Base-by-base conservation (phyloP, 192 early-diverging fungal genomes). In the Borealophlyctis nickersoniae region DNA sequence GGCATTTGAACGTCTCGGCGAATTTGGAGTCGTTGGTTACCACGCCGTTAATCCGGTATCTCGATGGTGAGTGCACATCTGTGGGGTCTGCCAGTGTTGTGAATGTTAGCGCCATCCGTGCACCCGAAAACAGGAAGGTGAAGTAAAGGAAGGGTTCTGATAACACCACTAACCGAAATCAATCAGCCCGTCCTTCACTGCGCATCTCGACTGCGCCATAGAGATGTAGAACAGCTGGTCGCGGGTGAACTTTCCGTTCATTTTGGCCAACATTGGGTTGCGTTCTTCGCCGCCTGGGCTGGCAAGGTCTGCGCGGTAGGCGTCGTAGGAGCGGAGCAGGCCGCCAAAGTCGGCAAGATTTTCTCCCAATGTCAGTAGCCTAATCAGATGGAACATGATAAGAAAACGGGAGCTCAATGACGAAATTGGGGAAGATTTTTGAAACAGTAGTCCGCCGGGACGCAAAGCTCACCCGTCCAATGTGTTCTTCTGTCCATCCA, bases 271-370 rank as follows among this genome's bases (percentile, higher is more conserved):
- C 36, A 63, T 48, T 1, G 52, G 34, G 58, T 80, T 69, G 14
- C 39, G 60, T 16, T 62, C 39, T 22, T 53, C 69, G 23, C 62
- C 71, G 13, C 52, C 69, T 3, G 48, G 32, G 13, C 19, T 27
- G 4, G 19, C 35, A 36, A 59, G 31, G 24, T 71, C 59, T 1
- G 22, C 28, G 4, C 56, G 22, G 70, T 74, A 81, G 2, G 80
- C 80, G 33, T 76, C 72, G 26, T 59, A 67, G 3, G 78, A 74
- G 7, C 54, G 55, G 34, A 64, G 55, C 22, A 87, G 53, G 4
- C 88, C 88, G 2, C 83, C 86, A 71, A 84, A 86, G 62, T 90
- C 88, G 0, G 88, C 86, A 27, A 90, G 39, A 58, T 90, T 90
- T 60, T 87, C 85, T 16, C 74, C 79, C 9, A 87, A 45, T 0